Percentiles rank a stretch among this genome's conserved stretches.
Conservation (phyloP, 495 filamentous ascomycete genomes). For the Penicillium flavigenum region DNA sequence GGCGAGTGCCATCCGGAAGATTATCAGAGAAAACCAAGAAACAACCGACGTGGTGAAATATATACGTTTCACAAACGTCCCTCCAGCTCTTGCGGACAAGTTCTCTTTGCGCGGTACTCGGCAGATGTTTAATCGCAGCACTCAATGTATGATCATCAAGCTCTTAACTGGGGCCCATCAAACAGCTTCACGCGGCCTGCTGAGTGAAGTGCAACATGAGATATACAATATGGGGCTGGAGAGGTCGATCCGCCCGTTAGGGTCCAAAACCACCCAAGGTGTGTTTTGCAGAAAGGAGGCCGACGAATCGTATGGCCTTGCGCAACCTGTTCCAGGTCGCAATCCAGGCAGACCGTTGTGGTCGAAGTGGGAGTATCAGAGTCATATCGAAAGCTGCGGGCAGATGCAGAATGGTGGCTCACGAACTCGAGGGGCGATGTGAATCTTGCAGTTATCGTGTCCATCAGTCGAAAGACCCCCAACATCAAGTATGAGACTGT, state of each 20-base stretch:
- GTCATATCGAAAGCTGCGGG: neutral
- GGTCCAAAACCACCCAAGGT: neutral
- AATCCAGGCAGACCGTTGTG: neutral
- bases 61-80: conserved; percentile 1
- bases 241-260: neutral
- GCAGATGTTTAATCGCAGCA: neutral
- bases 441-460: neutral
- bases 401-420: conserved; percentile 8
- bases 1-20: neutral
- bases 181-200: neutral
- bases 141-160: conserved; percentile 1
- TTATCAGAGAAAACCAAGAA: neutral
- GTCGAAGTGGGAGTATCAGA: neutral
- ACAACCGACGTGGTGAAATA: conserved; percentile 1
- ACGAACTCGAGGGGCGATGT: neutral
- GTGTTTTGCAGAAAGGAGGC: neutral
- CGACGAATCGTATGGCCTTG: neutral
- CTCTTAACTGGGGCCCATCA: neutral
- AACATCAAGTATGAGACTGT: neutral
- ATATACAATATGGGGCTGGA: neutral
- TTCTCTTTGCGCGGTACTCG: neutral
- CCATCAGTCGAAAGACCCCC: neutral
- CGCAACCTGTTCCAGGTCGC: neutral
- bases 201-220: neutral
- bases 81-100: neutral